Evolutionary conservation across 2,329 filamentous ascomycete genomes (phyloP).

Genomic region (Xylariomycetidae sp.): DNA sequence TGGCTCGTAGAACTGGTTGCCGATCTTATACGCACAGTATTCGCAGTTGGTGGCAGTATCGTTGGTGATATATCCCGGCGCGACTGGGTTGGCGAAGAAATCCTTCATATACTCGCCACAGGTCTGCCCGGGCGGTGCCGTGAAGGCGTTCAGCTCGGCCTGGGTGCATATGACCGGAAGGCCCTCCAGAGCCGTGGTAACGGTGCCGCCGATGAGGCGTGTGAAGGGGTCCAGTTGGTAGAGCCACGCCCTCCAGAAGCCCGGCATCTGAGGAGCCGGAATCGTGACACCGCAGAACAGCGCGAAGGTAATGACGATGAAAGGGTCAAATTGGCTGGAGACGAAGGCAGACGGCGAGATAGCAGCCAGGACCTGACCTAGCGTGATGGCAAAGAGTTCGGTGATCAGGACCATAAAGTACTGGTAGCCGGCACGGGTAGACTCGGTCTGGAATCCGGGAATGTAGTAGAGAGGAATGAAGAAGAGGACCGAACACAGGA

Average conservation of each 20-base stretch:
- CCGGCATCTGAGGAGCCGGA: conserved; percentile 68
- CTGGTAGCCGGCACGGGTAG: conserved; percentile 71
- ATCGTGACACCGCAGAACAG: conserved; percentile 87
- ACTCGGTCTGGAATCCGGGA: conserved; percentile 60
- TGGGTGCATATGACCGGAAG: conserved; percentile 54
- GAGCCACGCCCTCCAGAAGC: conserved; percentile 74
- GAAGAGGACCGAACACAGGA: conserved; percentile 74
- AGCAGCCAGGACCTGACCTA: conserved; percentile 71
- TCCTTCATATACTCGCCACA: conserved; percentile 71
- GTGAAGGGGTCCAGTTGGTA: conserved; percentile 82
- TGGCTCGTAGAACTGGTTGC: conserved; percentile 71
- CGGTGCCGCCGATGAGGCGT: conserved; percentile 71
- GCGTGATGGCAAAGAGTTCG: conserved; percentile 75
- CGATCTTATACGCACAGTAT: conserved; percentile 76
- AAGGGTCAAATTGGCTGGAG: conserved; percentile 72
- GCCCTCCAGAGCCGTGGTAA: conserved; percentile 69
- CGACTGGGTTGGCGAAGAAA: conserved; percentile 53
- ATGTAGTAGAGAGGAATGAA: conserved; percentile 83
- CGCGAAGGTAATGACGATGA: conserved; percentile 74
- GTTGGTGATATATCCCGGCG: conserved; percentile 65
- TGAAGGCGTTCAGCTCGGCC: conserved; percentile 62
- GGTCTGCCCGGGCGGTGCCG: conserved; percentile 55
- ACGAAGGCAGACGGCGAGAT: conserved; percentile 75
- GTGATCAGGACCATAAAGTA: conserved; percentile 81
- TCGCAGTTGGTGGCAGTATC: conserved; percentile 60